Conservation (phyloP, 306 rosid species). For the Casuarina cunninghamiana region DNA sequence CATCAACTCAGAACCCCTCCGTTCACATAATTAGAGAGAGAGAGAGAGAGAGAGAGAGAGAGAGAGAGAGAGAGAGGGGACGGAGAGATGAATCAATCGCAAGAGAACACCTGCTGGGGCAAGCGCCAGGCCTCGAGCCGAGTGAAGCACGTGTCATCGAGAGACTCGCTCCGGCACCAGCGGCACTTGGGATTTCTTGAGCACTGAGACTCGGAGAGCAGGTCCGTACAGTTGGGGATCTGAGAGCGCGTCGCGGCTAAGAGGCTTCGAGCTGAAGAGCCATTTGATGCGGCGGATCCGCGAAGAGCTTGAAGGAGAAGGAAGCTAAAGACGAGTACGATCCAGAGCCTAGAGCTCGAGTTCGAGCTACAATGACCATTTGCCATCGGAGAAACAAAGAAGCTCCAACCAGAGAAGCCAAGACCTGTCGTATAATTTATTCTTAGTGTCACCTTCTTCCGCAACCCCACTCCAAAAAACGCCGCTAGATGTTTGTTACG, state of each 20-base stretch:
- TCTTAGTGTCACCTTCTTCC: too few relatives aligned
- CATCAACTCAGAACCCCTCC: not conserved
- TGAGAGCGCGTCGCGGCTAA: conserved; percentile 25
- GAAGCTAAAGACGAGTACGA: conserved; percentile 32
- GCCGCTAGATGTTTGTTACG: too few relatives aligned
- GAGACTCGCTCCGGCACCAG: conserved; percentile 74
- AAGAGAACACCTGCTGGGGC: conserved; percentile 79
- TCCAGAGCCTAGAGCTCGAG: conserved; percentile 6
- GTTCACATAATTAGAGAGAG: conserved; percentile 1
- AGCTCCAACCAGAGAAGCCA: too few relatives aligned
- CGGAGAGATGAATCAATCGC: conserved; percentile 36
- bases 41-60: conserved; percentile 19
- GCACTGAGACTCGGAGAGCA: conserved; percentile 51
- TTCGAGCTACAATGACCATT: not conserved
- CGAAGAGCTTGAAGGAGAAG: conserved; percentile 30
- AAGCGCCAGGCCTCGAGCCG: conserved; percentile 72
- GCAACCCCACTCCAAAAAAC: too few relatives aligned
- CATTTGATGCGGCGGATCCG: conserved; percentile 16
- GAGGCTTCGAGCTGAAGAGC: conserved; percentile 24
- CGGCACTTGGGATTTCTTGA: conserved; percentile 62
- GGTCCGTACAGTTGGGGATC: conserved; percentile 54
- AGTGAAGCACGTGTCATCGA: conserved; percentile 80
- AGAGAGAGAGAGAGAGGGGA: too few relatives aligned
- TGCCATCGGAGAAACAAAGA: not conserved
- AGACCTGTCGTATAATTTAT: too few relatives aligned